Percentiles rank a stretch among this genome's conserved stretches.
Conservation (phyloP, 768 basidiomycete species). For the Rhizopogon rudus region DNA sequence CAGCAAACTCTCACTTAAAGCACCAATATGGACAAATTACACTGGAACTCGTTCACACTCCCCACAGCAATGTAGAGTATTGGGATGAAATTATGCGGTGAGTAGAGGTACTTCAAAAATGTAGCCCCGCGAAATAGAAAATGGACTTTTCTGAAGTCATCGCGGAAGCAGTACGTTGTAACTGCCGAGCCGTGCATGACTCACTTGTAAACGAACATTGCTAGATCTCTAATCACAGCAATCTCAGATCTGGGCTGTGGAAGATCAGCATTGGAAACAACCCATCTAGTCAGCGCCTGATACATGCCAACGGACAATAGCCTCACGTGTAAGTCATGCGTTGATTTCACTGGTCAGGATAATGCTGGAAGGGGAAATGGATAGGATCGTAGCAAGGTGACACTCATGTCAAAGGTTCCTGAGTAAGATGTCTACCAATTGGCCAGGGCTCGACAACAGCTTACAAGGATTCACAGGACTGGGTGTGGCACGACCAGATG, state of each 20-base stretch:
- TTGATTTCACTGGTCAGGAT: not conserved
- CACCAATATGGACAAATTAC: not conserved
- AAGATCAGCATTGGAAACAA: slow-evolving; percentile 9
- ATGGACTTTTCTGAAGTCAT: not conserved
- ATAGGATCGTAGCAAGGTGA: slow-evolving; percentile 2
- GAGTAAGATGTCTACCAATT: slow-evolving; percentile 11
- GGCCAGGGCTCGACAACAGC: slow-evolving; percentile 4
- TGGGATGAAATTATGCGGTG: not conserved
- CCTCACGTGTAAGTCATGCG: not conserved
- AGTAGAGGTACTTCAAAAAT: not conserved
- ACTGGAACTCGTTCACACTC: not conserved
- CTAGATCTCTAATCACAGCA: not conserved
- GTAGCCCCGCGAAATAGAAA: not conserved
- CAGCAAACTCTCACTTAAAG: not conserved
- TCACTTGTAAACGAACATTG: not conserved
- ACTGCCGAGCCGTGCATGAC: not conserved
- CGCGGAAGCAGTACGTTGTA: not conserved
- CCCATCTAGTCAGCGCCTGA: not conserved
- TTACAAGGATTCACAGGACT: slow-evolving; percentile 16
- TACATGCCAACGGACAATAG: not conserved
- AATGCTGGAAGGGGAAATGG: not conserved
- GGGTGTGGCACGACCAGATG: slow-evolving; percentile 15
- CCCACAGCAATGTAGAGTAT: not conserved
- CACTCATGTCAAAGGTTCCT: slow-evolving; percentile 19
- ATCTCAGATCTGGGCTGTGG: slow-evolving; percentile 2